Base-by-base conservation (phyloP, 2,329 filamentous ascomycete species). In the Trichoderma sp. region DNA sequence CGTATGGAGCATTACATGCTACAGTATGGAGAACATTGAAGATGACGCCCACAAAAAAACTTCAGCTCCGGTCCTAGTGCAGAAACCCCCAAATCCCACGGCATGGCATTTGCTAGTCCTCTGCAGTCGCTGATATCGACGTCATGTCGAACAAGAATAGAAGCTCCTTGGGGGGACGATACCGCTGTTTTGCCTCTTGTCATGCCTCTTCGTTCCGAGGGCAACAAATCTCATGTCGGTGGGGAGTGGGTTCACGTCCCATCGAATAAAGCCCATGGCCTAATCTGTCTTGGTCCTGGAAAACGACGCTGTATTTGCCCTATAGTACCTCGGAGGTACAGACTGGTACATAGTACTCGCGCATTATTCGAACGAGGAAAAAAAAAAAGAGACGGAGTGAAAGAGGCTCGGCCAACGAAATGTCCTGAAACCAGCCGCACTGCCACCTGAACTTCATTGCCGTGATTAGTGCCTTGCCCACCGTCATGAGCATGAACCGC, bases 401-500 rank as follows among this genome's bases (percentile, higher is more conserved):
- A 10, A 48, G 42, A 48, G 42, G n/a, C 17, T 42, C 37, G 15
- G 22, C 61, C 61, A 65, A 57, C 52, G 22, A 65, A 15, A 65
- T 48, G 52, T 34, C 29, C 52, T 65, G 37, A 65, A 65, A 13
- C 29, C 29, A n/a, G 37, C 52, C 61, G 61, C 61, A 37, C 61
- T 57, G 48, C 19, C 29, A 19, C 37, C 48, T 27, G 52, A 42
- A 29, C 52, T 56, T 57, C 59, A 29, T 9, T 7, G 15, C 29
- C n/a, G 37, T 52, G 29, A 25, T 63, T 63, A 63, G 59, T 25
- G 45, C 19, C 59, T 53, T 39, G 59, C 29, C 65, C 58, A 56
- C 63, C 65, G 54, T 53, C 67, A 48, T 70, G 25, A 66, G 53
- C 61, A 52, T 48, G 53, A 48, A 48, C 29, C 42, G 63, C 54